Evolutionary conservation across 192 early-diverging fungal genomes (phyloP).

Genomic region (Backusella parvicylindrica): DNA sequence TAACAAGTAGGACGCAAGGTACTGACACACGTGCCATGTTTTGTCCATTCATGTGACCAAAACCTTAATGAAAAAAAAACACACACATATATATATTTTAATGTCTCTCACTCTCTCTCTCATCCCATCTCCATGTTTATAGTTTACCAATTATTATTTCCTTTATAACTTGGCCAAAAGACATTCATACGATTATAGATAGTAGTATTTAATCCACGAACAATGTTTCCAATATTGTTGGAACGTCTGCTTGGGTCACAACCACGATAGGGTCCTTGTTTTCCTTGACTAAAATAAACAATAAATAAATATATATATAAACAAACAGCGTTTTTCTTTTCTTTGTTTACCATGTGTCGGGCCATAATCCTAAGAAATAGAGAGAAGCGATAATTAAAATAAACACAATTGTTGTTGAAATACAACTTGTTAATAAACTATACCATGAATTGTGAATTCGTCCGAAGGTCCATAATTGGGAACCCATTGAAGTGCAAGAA

Average conservation of each 20-base stretch:
- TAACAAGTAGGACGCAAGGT: constrained; percentile 40
- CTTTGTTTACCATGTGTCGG: constrained; percentile 36
- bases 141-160: constrained; percentile 59
- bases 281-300: constrained; percentile 31
- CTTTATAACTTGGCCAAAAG: constrained; percentile 58
- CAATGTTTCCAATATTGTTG: constrained; percentile 50
- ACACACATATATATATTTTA: background rate
- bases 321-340: background rate
- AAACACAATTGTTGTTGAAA: background rate
- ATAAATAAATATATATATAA: background rate
- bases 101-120: background rate
- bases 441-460: constrained; percentile 42
- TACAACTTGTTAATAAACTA: background rate
- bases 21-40: constrained; percentile 47
- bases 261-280: constrained; percentile 39
- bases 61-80: constrained; percentile 16
- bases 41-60: constrained; percentile 52
- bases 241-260: constrained; percentile 64
- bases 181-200: constrained; percentile 32
- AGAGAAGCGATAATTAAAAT: background rate
- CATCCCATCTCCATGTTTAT: background rate
- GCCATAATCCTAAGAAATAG: constrained; percentile 27
- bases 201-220: constrained; percentile 26
- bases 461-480: constrained; percentile 26
- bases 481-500: constrained; percentile 35